These are phyloP conservation scores for Ambrosiella beaveri DNA, from an alignment of 2,329 filamentous ascomycete genomes.

Conservation along the genomic window DNA sequence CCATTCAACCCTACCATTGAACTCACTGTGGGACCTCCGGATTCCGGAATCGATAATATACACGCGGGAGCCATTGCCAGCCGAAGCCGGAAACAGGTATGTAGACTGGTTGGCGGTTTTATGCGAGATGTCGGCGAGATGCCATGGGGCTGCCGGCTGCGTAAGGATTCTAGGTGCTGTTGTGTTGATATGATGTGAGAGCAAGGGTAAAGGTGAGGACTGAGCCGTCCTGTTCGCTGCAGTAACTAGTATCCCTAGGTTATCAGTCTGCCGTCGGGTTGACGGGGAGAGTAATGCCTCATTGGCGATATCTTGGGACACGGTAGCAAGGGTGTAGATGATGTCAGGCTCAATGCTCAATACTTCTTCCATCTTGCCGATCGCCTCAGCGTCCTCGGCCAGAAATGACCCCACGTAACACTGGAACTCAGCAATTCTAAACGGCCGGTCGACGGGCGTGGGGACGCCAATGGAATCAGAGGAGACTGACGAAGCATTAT, in stretches of 20 bases:
- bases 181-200: not conserved
- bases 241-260: too few relatives aligned
- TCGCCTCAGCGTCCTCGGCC: conserved; percentile 10
- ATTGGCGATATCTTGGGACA: not conserved
- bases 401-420: conserved; percentile 14
- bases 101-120: conserved; percentile 13
- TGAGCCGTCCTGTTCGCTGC: too few relatives aligned
- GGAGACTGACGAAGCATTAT: not conserved
- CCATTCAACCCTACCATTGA: conserved; percentile 21
- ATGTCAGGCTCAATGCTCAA: conserved; percentile 6
- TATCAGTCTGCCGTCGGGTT: too few relatives aligned
- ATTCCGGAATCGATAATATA: conserved; percentile 29
- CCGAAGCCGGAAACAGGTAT: conserved; percentile 21
- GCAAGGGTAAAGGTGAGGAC: too few relatives aligned
- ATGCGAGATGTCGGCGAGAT: conserved; percentile 15
- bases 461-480: not conserved
- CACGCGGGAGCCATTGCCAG: conserved; percentile 22
- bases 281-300: too few relatives aligned
- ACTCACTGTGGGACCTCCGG: conserved; percentile 17
- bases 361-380: conserved; percentile 12
- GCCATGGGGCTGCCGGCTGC: conserved; percentile 19
- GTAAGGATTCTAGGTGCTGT: conserved; percentile 8
- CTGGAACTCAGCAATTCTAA: conserved; percentile 6
- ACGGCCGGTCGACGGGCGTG: conserved; percentile 1
- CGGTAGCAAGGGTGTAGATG: conserved; percentile 1